Conservation (phyloP, 371 early-diverging fungal species). For the Polyrhizophydium stewartii region DNA sequence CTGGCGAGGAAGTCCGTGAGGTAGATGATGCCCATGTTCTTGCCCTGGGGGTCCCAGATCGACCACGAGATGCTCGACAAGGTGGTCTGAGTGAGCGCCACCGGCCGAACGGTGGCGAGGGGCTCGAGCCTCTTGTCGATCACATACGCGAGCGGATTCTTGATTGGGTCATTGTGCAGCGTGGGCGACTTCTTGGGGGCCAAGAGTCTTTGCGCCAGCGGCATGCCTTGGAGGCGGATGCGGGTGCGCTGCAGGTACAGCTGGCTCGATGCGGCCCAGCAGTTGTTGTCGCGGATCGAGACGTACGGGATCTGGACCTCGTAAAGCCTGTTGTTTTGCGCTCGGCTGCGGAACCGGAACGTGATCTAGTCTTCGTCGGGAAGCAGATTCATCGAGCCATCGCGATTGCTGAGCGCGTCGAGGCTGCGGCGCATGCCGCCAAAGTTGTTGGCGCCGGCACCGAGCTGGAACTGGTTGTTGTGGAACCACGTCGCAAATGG, state of each 20-base stretch:
- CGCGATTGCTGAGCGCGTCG: neutral
- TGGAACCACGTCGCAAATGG: neutral
- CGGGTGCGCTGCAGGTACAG: neutral
- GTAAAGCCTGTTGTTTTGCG: neutral
- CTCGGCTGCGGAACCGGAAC: neutral
- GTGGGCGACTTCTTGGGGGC: too few relatives aligned
- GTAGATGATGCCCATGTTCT: neutral
- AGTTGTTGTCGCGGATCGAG: neutral
- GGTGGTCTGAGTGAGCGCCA: neutral
- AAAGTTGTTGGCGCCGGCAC: conserved; percentile 2
- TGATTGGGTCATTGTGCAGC: too few relatives aligned
- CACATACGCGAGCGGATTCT: too few relatives aligned
- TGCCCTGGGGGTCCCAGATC: neutral
- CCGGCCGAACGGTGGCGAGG: too few relatives aligned
- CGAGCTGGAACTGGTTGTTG: neutral
- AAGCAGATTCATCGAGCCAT: neutral
- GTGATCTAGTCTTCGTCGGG: neutral
- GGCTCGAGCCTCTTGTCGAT: too few relatives aligned
- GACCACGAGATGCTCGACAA: neutral
- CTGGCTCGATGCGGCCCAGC: neutral
- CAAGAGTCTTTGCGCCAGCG: too few relatives aligned
- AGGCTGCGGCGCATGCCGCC: neutral
- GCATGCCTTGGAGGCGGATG: too few relatives aligned
- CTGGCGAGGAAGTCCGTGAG: neutral
- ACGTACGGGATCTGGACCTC: conserved; percentile 3